Evolutionary conservation across 1,284 basidiomycete species (phyloP), one percentile per base, ranked within the genome.

Genomic region (Malassezia equina): DNA sequence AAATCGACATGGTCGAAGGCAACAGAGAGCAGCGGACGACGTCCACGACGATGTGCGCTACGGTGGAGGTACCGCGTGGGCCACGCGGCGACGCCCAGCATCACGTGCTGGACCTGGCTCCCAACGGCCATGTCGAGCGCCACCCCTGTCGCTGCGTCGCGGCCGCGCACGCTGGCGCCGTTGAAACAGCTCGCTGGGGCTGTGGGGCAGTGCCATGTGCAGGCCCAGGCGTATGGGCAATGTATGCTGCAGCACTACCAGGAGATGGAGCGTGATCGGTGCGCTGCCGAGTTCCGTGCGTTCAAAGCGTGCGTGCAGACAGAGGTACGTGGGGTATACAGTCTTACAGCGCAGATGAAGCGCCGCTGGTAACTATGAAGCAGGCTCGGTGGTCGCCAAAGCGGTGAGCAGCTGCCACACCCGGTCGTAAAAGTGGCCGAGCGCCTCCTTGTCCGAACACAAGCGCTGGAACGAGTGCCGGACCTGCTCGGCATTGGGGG

Each of bases 151-250:
- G 36, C 36, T 6, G 36, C 36, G 19, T 11, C 46, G 32, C 46
- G 33, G 13, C 46, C 15, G 21, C 44, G 44, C 27, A 17, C 33
- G 24, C 34, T 48, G 24, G 32, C 19, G 4, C 46, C 46, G 12
- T 25, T 48, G 7, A 36, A 48, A 21, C 32, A 32, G 12, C 7
- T 48, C 7, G 27, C 33, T 13, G 15, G 7, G 24, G 46, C 46
- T 17, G 34, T 23, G 7, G 46, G 46, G 13, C 21, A 39, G 33
- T 48, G 46, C 23, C 23, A 31, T 23, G 15, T 25, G 3, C 80
- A 86, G 60, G 87, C 87, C 28, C 77, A 81, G 9, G 76, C 71
- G 15, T 90, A 90, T 66, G 87, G 86, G 19, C 83, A 84, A 75
- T 90, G 87, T 69, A 82, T 90, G 36, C 75, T 83, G 23, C 80